These are phyloP conservation scores for Trichoderma brevicompactum DNA, from an alignment of 2,329 filamentous ascomycete genomes.

Conservation along the genomic window DNA sequence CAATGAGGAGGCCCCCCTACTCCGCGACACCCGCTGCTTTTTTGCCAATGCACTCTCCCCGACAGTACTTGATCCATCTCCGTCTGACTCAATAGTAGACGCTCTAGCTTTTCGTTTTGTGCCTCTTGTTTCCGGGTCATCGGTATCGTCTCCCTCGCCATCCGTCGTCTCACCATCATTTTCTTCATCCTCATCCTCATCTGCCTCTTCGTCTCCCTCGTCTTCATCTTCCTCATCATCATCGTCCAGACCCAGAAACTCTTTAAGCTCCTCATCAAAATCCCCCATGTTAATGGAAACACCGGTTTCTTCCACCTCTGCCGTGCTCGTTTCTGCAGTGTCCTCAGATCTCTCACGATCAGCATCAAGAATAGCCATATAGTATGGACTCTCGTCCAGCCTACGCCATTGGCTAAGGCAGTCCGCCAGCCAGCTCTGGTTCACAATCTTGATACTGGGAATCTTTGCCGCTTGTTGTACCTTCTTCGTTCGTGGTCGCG, in stretches of 20 bases:
- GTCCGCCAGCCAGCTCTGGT: conserved; percentile 84
- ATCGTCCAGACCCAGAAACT: conserved; percentile 67
- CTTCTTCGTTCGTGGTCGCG: conserved; percentile 82
- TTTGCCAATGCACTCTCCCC: conserved; percentile 53
- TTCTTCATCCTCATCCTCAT: conserved; percentile 29
- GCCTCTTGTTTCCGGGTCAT: conserved; percentile 36
- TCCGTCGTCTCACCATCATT: conserved; percentile 36
- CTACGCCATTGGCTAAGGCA: conserved; percentile 83
- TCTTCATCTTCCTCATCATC: conserved; percentile 40
- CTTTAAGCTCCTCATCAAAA: conserved; percentile 73
- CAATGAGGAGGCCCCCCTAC: conserved; percentile 51
- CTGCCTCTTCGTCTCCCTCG: conserved; percentile 29
- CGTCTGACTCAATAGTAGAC: conserved; percentile 42
- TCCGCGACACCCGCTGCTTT: conserved; percentile 54
- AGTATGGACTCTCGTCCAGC: conserved; percentile 77
- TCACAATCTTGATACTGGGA: conserved; percentile 85
- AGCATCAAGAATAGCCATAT: conserved; percentile 74
- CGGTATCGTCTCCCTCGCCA: conserved; percentile 38
- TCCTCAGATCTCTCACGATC: conserved; percentile 55
- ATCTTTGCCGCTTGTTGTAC: conserved; percentile 84
- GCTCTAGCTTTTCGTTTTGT: conserved; percentile 42
- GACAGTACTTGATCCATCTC: conserved; percentile 38
- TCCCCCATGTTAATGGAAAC: conserved; percentile 53
- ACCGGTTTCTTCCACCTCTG: conserved; percentile 39
- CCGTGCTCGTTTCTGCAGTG: conserved; percentile 39